Evolutionary conservation across 352 stramenopile species (phyloP).

Genomic region (Plasmopara halstedii): DNA sequence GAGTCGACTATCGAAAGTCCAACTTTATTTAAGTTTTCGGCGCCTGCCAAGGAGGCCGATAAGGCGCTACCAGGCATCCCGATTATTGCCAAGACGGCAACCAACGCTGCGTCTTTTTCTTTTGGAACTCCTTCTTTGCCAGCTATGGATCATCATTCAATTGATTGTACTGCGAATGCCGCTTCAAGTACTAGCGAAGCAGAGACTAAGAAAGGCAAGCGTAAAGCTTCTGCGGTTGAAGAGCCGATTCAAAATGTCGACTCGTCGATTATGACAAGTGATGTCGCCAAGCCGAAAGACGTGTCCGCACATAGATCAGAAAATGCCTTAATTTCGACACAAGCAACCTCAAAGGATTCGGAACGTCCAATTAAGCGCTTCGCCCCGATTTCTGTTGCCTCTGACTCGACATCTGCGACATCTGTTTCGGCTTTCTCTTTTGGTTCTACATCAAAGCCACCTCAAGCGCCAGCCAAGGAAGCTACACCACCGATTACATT

Average conservation of each 20-base stretch:
- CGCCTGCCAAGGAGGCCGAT: conserved; percentile 14
- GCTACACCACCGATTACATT: conserved; percentile 22
- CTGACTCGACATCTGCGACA: conserved; percentile 17
- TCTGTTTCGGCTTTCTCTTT: conserved; percentile 27
- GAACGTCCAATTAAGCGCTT: conserved; percentile 20
- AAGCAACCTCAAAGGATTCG: conserved; percentile 13
- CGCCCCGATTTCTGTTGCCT: conserved; percentile 15
- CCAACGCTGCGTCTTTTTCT: conserved; percentile 20
- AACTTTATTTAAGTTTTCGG: conserved; percentile 28
- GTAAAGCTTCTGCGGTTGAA: conserved; percentile 17
- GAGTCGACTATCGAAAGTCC: too few species aligned
- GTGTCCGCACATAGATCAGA: conserved; percentile 23
- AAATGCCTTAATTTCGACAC: conserved; percentile 1
- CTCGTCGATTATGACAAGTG: conserved; percentile 4
- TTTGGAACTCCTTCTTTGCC: conserved; percentile 14
- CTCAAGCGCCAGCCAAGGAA: conserved; percentile 16
- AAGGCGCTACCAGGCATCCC: conserved; percentile 6
- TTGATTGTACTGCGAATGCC: conserved; percentile 5
- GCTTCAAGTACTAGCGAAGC: conserved; percentile 4
- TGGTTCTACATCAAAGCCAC: conserved; percentile 5
- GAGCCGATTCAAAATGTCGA: conserved; percentile 1
- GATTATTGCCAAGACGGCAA: conserved; percentile 3
- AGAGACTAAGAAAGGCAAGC: conserved; percentile 13
- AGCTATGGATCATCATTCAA: conserved; percentile 12
- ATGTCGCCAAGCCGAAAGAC: conserved; percentile 5